Base-by-base conservation (phyloP, 169 alveolate species). In the Babesia microti region DNA sequence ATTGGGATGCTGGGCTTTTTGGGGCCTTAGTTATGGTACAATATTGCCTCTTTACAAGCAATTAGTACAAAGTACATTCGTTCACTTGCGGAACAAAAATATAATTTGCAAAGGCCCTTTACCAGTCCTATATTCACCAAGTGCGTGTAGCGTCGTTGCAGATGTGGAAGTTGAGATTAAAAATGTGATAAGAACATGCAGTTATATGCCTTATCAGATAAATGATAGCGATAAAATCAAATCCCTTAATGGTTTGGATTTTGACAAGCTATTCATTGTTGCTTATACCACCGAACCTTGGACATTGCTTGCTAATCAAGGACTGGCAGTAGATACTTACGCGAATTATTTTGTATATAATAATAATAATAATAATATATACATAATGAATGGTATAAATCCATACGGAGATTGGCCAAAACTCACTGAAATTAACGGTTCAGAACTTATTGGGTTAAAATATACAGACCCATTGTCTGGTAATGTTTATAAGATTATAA, bases 291-390 rank as follows among this genome's bases (percentile, higher is more conserved):
- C 83, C 26, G 46, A 65, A 21, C 80, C 83, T 6, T 80, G 76
- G 69, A 80, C 89, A 5, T 35, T 80, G 23, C 83, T 81, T 5
- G 85, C 81, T 3, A 80, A 74, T 49, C 48, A 72, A 15, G 88
- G 83, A 5, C 35, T 67, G 29, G 68, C 68, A 14, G 50, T 75
- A 28, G 27, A 69, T 49, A 35, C 57, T 17, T n/a, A 22, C 0
- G 45, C 58, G 23, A 63, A 39, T 1, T 74, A 74, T 30, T 35
- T 29, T 30, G 42, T 67, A 17, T 65, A 34, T 28, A 27, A 49
- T 23, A 28, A 37, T 11, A 36, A 56, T 1, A 37, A 48, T 4
- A 35, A 1, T 1, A 32, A 18, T n/a, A 45, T 4, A 4, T 9
- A 19, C 12, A 35, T 17, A 4, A 35, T 24, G 14, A 4, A 3